phyloP scores from a whole-genome alignment of 2,329 filamentous ascomycete species.

The Cercospora nicotianae region DNA sequence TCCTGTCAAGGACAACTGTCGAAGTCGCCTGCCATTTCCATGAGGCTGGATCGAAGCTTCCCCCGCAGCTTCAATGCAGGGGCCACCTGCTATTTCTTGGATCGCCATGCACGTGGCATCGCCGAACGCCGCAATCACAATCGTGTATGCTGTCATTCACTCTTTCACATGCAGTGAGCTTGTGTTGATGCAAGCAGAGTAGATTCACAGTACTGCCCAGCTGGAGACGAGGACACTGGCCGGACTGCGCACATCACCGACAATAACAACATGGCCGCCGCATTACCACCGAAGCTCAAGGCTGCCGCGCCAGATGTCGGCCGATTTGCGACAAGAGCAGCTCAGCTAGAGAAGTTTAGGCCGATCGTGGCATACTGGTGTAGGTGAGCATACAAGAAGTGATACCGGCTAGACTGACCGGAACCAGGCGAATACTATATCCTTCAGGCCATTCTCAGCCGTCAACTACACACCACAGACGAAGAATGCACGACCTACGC shows the following conservation, averaged over 20 bases:
- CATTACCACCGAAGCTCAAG: conserved; percentile 71
- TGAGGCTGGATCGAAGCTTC: conserved; percentile 3
- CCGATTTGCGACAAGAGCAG: conserved; percentile 78
- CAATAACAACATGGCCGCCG: conserved; percentile 62
- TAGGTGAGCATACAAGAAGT: conserved; percentile 50
- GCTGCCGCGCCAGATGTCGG: conserved; percentile 68
- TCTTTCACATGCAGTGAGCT: background rate
- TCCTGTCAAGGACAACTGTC: conserved; percentile 2
- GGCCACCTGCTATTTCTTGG: background rate
- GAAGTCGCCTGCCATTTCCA: background rate
- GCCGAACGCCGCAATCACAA: background rate
- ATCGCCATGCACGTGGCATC: background rate
- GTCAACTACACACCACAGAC: conserved; percentile 74
- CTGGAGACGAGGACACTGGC: background rate
- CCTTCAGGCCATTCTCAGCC: conserved; percentile 84
- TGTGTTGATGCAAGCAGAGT: background rate
- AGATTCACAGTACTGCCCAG: background rate
- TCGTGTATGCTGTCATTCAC: background rate
- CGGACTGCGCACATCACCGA: background rate
- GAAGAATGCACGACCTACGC: conserved; percentile 80
- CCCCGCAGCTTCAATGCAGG: background rate
- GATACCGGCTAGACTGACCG: conserved; percentile 9
- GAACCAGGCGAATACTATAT: conserved; percentile 80
- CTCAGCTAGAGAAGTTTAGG: conserved; percentile 79
- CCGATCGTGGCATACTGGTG: conserved; percentile 95